These are phyloP conservation scores for Aspergillus nanangensis DNA, from an alignment of 495 filamentous ascomycete species.

Conservation along the genomic window DNA sequence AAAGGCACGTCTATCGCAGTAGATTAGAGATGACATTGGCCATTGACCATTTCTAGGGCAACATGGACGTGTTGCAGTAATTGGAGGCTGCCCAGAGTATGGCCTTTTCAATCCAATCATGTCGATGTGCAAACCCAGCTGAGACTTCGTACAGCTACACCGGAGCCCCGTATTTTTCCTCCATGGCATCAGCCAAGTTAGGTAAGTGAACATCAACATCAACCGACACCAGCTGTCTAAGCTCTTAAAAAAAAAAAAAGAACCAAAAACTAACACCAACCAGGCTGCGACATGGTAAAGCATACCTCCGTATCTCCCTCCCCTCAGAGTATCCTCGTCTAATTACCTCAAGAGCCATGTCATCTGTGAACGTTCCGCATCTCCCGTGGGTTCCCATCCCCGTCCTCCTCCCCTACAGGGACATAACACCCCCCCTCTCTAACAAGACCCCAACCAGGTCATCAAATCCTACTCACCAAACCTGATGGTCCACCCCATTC, in stretches of 20 bases:
- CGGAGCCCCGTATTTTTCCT: constrained; percentile 95
- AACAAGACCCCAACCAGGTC: constrained; percentile 48
- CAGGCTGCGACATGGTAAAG: constrained; percentile 75
- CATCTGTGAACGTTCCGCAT: constrained; percentile 88
- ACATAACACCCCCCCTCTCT: too few relatives aligned
- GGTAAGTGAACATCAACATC: constrained; percentile 37
- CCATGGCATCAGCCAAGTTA: constrained; percentile 88
- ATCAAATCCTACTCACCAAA: constrained; percentile 98
- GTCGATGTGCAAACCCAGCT: constrained; percentile 7
- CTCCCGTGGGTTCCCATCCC: constrained; percentile 34
- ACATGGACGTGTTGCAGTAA: constrained; percentile 86
- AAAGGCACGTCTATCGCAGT: constrained; percentile 60
- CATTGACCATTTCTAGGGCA: constrained; percentile 55
- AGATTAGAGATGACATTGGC: background rate
- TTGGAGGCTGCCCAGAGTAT: constrained; percentile 87
- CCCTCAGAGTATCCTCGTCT: constrained; percentile 5
- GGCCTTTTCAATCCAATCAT: constrained; percentile 8
- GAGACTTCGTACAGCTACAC: constrained; percentile 61
- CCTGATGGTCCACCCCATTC: constrained; percentile 95
- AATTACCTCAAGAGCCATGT: constrained; percentile 71
- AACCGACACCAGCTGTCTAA: too few relatives aligned
- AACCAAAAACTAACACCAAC: background rate
- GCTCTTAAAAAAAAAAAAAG: background rate
- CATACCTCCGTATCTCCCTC: background rate
- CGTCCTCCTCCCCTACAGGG: background rate